phyloP scores from a whole-genome alignment of 2,329 filamentous ascomycete genomes.

The Colletotrichum theobromicola region DNA sequence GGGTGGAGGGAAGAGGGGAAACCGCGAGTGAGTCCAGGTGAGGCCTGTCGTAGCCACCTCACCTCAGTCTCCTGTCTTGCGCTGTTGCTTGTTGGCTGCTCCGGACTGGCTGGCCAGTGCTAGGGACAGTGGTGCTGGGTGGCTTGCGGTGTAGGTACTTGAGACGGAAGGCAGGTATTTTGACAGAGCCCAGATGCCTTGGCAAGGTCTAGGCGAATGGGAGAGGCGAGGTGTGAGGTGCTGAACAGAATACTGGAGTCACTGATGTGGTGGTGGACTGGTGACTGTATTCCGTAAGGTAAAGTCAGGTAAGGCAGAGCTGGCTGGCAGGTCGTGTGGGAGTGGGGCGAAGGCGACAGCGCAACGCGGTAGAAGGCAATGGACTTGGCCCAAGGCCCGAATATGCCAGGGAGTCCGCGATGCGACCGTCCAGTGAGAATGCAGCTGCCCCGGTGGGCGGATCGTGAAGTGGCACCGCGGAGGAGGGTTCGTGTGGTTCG shows the following conservation, averaged over 20 bases:
- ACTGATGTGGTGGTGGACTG: not conserved
- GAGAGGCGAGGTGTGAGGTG: not conserved
- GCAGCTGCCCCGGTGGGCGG: not conserved
- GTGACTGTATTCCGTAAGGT: not conserved
- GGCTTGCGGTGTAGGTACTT: not conserved
- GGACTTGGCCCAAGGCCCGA: slow-evolving; percentile 6
- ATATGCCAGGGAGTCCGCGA: slow-evolving; percentile 10
- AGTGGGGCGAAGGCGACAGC: slow-evolving; percentile 6
- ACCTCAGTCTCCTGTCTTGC: not conserved
- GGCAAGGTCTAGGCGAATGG: not conserved
- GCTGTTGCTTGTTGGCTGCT: not conserved
- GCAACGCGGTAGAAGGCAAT: not conserved
- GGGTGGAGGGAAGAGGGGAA: slow-evolving; percentile 16
- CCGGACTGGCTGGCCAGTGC: not conserved
- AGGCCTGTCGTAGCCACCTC: not conserved
- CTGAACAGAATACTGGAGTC: not conserved
- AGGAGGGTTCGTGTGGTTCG: slow-evolving; percentile 5
- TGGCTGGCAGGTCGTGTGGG: not conserved
- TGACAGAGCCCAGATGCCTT: not conserved
- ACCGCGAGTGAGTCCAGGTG: slow-evolving; percentile 14
- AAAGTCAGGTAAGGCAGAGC: not conserved
- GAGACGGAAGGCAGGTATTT: not conserved
- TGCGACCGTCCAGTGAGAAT: slow-evolving; percentile 11
- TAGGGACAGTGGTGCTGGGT: not conserved
- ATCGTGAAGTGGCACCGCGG: slow-evolving; percentile 15